Base-by-base conservation (phyloP, 352 stramenopile species). In the Globisporangium sylvaticum region DNA sequence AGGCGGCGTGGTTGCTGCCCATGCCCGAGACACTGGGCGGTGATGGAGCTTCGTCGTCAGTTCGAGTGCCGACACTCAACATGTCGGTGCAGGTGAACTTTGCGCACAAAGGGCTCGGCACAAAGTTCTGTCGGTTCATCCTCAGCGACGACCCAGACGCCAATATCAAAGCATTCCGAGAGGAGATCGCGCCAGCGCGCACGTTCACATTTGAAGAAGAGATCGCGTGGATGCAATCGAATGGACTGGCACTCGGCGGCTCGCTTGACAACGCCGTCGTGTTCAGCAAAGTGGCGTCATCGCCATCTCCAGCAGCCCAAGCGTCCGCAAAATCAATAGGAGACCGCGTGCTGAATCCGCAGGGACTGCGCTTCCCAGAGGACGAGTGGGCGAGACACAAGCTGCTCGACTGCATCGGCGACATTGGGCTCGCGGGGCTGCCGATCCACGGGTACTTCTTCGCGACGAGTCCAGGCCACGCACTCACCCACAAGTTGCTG, bases 171-270 rank as follows among this genome's bases (percentile, higher is more conserved):
- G 31, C 59, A 0, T 90, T 91, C 57, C 53, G 70, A 1, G 32
- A 64, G 0, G 42, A 83, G 2, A 71, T 91, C 29, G 84, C 83
- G 20, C 60, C 78, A 3, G 80, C 83, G 18, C 77, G 81, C 6
- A 93, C 83, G 6, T 91, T 93, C 69, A 90, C 84, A 50, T 90
- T 93, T 58, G 75, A 88, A 68, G 76, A 91, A 7, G 81, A 91
- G 65, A 80, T 91, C 59, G 72, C 69, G 55, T 84, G 75, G 78
- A 81, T 91, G 75, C 84, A 71, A 32, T 53, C 71, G 1, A 73
- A 82, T 48, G 74, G 76, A 10, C 70, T 93, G 60, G 84, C 81
- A 58, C 72, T 70, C 12, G 84, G 83, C 3, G 83, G 84, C 0
- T 88, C 80, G 14, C 72, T 93, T 4, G 74, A 83, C 27, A 93